These are phyloP conservation scores for Diaporthe velutina DNA, from an alignment of 2,329 filamentous ascomycete genomes.

Conservation along the genomic window DNA sequence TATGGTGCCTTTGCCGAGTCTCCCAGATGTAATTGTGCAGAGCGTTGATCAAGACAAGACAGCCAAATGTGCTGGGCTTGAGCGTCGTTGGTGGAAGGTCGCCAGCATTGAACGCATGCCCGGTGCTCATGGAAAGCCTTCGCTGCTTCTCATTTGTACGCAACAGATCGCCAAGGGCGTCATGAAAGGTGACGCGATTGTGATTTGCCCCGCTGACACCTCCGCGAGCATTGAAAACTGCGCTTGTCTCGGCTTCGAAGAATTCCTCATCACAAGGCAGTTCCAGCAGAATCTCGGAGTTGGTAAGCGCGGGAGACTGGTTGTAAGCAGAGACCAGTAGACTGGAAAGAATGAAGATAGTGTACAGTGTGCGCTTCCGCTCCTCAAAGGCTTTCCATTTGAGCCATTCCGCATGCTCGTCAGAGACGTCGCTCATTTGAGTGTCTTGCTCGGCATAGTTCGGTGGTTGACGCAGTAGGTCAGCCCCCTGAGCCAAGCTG, in stretches of 20 bases:
- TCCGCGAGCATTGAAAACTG: slow-evolving; percentile 83
- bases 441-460: slow-evolving; percentile 65
- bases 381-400: slow-evolving; percentile 91
- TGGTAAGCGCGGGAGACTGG: slow-evolving; percentile 89
- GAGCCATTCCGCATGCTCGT: slow-evolving; percentile 83
- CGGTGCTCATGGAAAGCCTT: slow-evolving; percentile 59
- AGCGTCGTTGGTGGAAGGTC: slow-evolving; percentile 73
- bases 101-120: slow-evolving; percentile 55
- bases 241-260: slow-evolving; percentile 85
- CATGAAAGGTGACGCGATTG: slow-evolving; percentile 82
- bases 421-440: slow-evolving; percentile 66
- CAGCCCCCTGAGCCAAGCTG: slow-evolving; percentile 90
- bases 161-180: slow-evolving; percentile 83
- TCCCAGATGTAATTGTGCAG: slow-evolving; percentile 99
- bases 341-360: slow-evolving; percentile 92
- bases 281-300: slow-evolving; percentile 91
- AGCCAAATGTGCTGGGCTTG: slow-evolving; percentile 91
- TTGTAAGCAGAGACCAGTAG: slow-evolving; percentile 94
- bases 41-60: slow-evolving; percentile 91
- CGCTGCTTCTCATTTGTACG: slow-evolving; percentile 78
- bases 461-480: slow-evolving; percentile 68
- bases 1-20: slow-evolving; percentile 89
- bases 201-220: slow-evolving; percentile 77
- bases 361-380: slow-evolving; percentile 91
- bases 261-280: slow-evolving; percentile 94